These are phyloP conservation scores for Termitomyces sp. DNA, from an alignment of 768 basidiomycete genomes.

Conservation along the genomic window DNA sequence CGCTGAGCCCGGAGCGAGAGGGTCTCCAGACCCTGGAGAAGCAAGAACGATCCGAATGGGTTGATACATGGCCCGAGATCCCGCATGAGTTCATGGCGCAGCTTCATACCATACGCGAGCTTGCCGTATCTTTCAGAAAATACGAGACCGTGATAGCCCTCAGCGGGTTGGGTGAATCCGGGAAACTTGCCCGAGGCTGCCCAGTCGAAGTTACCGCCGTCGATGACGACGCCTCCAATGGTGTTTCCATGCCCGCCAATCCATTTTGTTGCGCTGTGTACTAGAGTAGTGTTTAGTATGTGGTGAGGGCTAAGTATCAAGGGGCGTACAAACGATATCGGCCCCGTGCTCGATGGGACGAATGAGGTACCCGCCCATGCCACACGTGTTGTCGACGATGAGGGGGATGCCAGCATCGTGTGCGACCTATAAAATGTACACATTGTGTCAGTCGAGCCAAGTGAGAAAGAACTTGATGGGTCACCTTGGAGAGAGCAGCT, in stretches of 20 bases:
- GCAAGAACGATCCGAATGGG: conserved; percentile 69
- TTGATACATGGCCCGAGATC: conserved; percentile 64
- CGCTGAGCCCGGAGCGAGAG: conserved; percentile 65
- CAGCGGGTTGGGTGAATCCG: conserved; percentile 67
- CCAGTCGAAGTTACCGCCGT: conserved; percentile 76
- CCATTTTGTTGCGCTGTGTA: conserved; percentile 84
- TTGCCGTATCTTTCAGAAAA: conserved; percentile 63
- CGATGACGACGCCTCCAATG: conserved; percentile 71
- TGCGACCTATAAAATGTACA: conserved; percentile 43
- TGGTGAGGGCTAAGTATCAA: not conserved
- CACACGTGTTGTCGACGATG: conserved; percentile 80
- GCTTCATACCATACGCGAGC: conserved; percentile 56
- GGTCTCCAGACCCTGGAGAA: conserved; percentile 78
- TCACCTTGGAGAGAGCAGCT: conserved; percentile 63
- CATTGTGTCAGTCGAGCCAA: not conserved
- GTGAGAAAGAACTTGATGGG: not conserved
- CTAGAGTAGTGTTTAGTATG: conserved; percentile 17
- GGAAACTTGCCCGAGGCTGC: conserved; percentile 63
- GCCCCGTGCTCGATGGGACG: conserved; percentile 71
- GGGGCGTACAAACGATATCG: conserved; percentile 57
- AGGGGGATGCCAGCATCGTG: conserved; percentile 69
- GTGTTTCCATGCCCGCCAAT: conserved; percentile 79
- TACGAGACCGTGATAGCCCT: conserved; percentile 61
- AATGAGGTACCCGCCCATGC: conserved; percentile 67
- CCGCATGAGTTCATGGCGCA: conserved; percentile 56